Percentiles rank a stretch among this genome's conserved stretches.
Evolutionary conservation across 257 asterid genomes (phyloP).

Genomic region (Cynanchum wilfordii): DNA sequence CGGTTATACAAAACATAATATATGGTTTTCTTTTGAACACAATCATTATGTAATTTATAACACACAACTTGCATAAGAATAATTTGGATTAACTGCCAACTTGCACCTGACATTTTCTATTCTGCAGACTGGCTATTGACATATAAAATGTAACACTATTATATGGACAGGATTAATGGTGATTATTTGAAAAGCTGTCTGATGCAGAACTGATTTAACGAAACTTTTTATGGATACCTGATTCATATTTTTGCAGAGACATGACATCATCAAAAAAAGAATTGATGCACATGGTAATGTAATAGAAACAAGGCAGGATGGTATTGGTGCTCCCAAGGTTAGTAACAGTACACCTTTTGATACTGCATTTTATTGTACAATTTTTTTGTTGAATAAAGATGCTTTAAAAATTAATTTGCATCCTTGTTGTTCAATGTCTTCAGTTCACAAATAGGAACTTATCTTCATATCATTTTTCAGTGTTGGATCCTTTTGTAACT

Average conservation of each 20-base stretch:
- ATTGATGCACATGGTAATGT: conserved; percentile 85
- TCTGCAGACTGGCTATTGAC: neutral
- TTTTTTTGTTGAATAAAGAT: neutral
- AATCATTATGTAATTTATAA: neutral
- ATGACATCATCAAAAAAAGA: conserved; percentile 92
- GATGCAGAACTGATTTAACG: neutral
- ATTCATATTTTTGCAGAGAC: conserved; percentile 62
- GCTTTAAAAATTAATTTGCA: neutral
- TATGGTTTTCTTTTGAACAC: neutral
- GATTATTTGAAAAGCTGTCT: neutral
- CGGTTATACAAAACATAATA: neutral
- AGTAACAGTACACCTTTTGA: conserved; percentile 13
- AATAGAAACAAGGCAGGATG: conserved; percentile 84
- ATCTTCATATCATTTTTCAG: neutral
- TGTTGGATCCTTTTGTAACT: neutral
- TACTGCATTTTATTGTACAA: neutral
- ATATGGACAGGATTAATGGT: neutral
- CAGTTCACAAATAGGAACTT: neutral
- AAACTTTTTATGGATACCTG: conserved; percentile 16
- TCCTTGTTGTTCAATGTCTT: neutral
- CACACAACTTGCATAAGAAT: neutral
- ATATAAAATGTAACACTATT: neutral
- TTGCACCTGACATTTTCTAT: neutral
- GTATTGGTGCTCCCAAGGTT: conserved; percentile 88
- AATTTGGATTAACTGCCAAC: neutral